These are phyloP conservation scores for Fremontodendron californicum DNA, from an alignment of 345 rosid species.

Conservation along the genomic window DNA sequence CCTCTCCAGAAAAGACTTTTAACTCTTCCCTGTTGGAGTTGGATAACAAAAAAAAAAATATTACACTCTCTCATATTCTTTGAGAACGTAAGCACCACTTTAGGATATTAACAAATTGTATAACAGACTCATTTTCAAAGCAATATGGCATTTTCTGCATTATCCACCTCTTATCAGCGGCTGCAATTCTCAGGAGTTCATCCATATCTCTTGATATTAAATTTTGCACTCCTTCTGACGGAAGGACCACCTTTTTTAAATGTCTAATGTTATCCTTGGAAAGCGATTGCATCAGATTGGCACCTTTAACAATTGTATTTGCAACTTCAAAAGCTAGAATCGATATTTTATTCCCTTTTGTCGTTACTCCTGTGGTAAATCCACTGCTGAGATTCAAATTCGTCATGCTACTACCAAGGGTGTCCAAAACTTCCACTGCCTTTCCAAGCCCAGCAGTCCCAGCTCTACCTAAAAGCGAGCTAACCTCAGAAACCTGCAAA, in stretches of 20 bases:
- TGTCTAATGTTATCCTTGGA: conserved; percentile 62
- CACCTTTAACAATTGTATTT: conserved; percentile 89
- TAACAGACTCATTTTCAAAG: conserved; percentile 1
- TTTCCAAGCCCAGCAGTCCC: conserved; percentile 82
- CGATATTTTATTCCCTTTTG: conserved; percentile 72
- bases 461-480: conserved; percentile 81
- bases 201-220: conserved; percentile 79
- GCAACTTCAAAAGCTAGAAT: conserved; percentile 96
- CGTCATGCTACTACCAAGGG: conserved; percentile 95
- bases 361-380: conserved; percentile 67
- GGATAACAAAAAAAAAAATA: conserved; percentile 3
- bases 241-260: conserved; percentile 82
- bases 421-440: conserved; percentile 90
- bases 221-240: conserved; percentile 84
- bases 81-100: background rate
- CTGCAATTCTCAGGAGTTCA: conserved; percentile 70
- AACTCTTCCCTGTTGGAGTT: conserved; percentile 69
- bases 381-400: conserved; percentile 61
- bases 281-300: conserved; percentile 87
- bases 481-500: conserved; percentile 84
- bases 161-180: conserved; percentile 81
- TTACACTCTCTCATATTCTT: background rate
- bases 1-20: conserved; percentile 84
- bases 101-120: conserved; percentile 7
- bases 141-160: conserved; percentile 4